These are phyloP conservation scores for Xylariaceae sp. DNA, from an alignment of 2,329 filamentous ascomycete genomes.

Conservation along the genomic window DNA sequence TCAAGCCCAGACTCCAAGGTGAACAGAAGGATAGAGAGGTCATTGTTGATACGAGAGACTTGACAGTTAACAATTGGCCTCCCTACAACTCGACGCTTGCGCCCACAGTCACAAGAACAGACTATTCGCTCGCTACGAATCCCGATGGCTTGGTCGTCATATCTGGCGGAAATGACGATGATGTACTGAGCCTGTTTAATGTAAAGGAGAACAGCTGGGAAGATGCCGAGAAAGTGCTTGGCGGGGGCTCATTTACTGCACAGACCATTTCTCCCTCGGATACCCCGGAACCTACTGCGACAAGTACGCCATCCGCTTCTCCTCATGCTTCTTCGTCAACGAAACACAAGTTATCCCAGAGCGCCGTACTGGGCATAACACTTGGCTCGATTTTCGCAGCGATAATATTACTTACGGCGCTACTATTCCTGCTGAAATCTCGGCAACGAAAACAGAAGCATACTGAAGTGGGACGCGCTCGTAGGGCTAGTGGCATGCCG, in stretches of 20 bases:
- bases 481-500: constrained; percentile 40
- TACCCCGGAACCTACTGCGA: constrained; percentile 5
- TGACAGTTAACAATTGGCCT: constrained; percentile 65
- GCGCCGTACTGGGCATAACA: constrained; percentile 71
- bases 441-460: constrained; percentile 52
- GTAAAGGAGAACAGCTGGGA: constrained; percentile 71
- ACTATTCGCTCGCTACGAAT: constrained; percentile 67
- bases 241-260: constrained; percentile 36
- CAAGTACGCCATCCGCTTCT: constrained; percentile 14
- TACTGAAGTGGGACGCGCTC: constrained; percentile 42
- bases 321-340: constrained; percentile 13
- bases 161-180: constrained; percentile 64
- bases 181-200: constrained; percentile 73
- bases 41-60: constrained; percentile 33
- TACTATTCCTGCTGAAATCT: constrained; percentile 64
- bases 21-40: constrained; percentile 15
- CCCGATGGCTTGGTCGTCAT: constrained; percentile 65
- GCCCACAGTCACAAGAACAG: constrained; percentile 57
- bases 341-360: constrained; percentile 35
- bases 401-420: constrained; percentile 61
- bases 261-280: constrained; percentile 26
- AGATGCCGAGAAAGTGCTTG: constrained; percentile 62
- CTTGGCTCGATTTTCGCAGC: constrained; percentile 76
- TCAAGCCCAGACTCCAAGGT: constrained; percentile 28
- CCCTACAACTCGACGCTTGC: constrained; percentile 71